These are phyloP conservation scores for Fraxinus excelsior DNA, from an alignment of 257 asterid genomes.

Conservation along the genomic window DNA sequence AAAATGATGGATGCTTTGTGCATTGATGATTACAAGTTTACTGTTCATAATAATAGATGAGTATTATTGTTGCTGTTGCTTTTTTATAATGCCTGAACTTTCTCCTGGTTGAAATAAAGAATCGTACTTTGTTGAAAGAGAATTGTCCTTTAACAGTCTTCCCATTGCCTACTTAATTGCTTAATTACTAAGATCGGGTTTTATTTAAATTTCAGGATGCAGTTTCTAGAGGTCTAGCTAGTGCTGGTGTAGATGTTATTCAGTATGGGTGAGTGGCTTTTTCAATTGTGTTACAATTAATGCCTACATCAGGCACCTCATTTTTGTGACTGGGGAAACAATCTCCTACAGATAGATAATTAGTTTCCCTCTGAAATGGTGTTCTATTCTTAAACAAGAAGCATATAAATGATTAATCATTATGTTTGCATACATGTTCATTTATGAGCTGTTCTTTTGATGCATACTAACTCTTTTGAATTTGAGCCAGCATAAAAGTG, in stretches of 20 bases:
- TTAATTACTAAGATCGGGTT: conserved; percentile 21
- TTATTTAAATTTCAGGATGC: conserved; percentile 71
- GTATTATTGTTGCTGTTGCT: background rate
- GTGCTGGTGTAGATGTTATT: conserved; percentile 78
- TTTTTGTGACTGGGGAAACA: background rate
- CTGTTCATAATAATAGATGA: background rate
- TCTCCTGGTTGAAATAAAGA: background rate
- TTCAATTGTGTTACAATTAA: conserved; percentile 17
- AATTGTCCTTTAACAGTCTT: background rate
- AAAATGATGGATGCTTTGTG: background rate
- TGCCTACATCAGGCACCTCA: conserved; percentile 15
- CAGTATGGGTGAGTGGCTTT: conserved; percentile 77
- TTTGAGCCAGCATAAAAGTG: conserved; percentile 2
- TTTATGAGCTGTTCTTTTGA: background rate
- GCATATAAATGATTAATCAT: background rate
- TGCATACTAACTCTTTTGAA: conserved; percentile 11
- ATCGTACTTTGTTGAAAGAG: conserved; percentile 13
- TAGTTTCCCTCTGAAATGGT: background rate
- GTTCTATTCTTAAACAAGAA: background rate
- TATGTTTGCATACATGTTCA: conserved; percentile 16
- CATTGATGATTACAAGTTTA: background rate
- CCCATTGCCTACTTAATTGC: conserved; percentile 9
- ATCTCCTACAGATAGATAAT: background rate
- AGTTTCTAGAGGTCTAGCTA: conserved; percentile 82
- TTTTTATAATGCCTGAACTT: background rate